Evolutionary conservation across 805 yeast genomes (phyloP).

Genomic region (Monosporozyma unispora): DNA sequence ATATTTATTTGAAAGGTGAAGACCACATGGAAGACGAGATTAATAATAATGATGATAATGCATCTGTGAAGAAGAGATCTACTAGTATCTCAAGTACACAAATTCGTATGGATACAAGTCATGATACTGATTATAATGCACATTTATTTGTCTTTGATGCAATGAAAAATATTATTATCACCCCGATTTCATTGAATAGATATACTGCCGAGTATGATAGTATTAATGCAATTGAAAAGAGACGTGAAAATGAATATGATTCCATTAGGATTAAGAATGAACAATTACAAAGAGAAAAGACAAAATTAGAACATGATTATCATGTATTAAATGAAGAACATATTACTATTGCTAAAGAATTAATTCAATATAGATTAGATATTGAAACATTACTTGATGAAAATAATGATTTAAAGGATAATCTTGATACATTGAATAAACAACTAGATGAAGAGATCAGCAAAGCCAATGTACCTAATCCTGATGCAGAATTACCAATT

Average conservation of each 20-base stretch:
- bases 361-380: constrained; percentile 70
- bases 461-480: constrained; percentile 24
- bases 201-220: constrained; percentile 69
- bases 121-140: constrained; percentile 43
- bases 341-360: constrained; percentile 74
- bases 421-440: constrained; percentile 40
- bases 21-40: constrained; percentile 10
- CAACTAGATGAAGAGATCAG: constrained; percentile 30
- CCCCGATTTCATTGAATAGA: constrained; percentile 63
- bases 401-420: constrained; percentile 47
- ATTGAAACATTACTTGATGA: constrained; percentile 72
- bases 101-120: not conserved
- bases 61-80: constrained; percentile 7
- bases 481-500: constrained; percentile 32
- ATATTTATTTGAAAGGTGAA: constrained; percentile 44
- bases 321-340: constrained; percentile 72
- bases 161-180: constrained; percentile 50
- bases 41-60: too few relatives aligned
- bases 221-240: constrained; percentile 57
- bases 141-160: constrained; percentile 75
- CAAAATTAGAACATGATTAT: constrained; percentile 61
- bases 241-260: constrained; percentile 52
- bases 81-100: constrained; percentile 3
- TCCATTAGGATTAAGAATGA: constrained; percentile 63
- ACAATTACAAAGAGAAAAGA: constrained; percentile 60